A percentile compares a stretch with the other conserved stretches of the same genome.
Conservation (phyloP, 805 yeast species). For the Metschnikowia kofuensis region DNA sequence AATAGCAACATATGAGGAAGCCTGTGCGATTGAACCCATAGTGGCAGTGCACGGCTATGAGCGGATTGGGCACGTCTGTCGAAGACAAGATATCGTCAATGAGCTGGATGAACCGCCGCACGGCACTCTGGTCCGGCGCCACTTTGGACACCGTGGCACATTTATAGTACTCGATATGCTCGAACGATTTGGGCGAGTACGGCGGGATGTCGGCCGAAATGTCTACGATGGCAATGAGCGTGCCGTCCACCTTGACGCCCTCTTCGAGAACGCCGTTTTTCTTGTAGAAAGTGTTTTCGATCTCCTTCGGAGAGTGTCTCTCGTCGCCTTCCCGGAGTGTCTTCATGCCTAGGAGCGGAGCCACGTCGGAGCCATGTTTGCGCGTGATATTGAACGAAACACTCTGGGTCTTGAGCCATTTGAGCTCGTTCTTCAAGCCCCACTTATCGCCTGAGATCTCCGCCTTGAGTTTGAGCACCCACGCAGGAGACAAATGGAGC, state of each 20-base stretch:
- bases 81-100: slow-evolving; percentile 44
- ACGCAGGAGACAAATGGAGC: slow-evolving; percentile 59
- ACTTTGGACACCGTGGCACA: slow-evolving; percentile 77
- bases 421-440: slow-evolving; percentile 73
- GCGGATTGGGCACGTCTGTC: slow-evolving; percentile 25
- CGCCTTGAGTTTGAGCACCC: slow-evolving; percentile 67
- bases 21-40: slow-evolving; percentile 83
- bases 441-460: slow-evolving; percentile 67
- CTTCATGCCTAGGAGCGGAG: slow-evolving; percentile 68
- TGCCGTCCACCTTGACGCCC: slow-evolving; percentile 31
- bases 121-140: slow-evolving; percentile 63
- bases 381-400: slow-evolving; percentile 44
- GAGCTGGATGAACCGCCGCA: slow-evolving; percentile 52
- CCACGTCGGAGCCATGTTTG: slow-evolving; percentile 25
- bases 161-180: slow-evolving; percentile 57
- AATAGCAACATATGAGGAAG: slow-evolving; percentile 64
- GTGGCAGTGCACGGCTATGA: slow-evolving; percentile 72
- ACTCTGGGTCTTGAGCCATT: slow-evolving; percentile 59
- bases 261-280: slow-evolving; percentile 4
- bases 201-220: slow-evolving; percentile 72
- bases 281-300: slow-evolving; percentile 47
- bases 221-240: slow-evolving; percentile 58
- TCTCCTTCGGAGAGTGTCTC: slow-evolving; percentile 52
- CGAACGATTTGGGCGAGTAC: slow-evolving; percentile 58
- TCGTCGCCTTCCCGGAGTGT: slow-evolving; percentile 65